Evolutionary conservation across 768 basidiomycete species (phyloP).

Genomic region (Nevesoporus exiguus): DNA sequence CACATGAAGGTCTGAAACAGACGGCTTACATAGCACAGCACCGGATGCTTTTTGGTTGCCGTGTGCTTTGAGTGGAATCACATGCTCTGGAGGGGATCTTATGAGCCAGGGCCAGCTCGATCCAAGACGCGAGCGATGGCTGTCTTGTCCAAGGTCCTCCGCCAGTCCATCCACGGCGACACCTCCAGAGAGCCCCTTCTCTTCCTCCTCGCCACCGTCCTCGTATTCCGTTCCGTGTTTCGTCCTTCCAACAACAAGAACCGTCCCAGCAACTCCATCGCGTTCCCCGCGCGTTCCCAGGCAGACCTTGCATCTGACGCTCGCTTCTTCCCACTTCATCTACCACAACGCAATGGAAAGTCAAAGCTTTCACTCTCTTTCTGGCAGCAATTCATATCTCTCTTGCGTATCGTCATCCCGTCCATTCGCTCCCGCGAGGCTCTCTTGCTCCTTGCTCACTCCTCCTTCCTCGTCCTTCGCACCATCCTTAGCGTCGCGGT

Average conservation of each 20-base stretch:
- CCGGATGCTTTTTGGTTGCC: too few relatives aligned
- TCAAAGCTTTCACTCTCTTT: constrained; percentile 66
- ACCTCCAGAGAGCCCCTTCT: constrained; percentile 30
- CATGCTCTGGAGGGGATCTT: not conserved
- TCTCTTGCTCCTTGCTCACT: constrained; percentile 71
- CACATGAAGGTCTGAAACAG: too few relatives aligned
- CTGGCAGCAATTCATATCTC: constrained; percentile 66
- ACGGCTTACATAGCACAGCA: too few relatives aligned
- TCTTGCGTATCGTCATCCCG: constrained; percentile 69
- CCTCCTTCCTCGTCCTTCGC: constrained; percentile 78
- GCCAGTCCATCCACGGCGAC: not conserved
- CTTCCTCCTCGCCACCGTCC: constrained; percentile 41
- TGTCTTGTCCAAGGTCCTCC: constrained; percentile 14
- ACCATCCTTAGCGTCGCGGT: constrained; percentile 88
- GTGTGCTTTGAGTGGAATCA: constrained; percentile 6
- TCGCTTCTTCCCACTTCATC: constrained; percentile 58
- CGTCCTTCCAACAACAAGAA: constrained; percentile 31
- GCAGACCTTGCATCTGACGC: constrained; percentile 51
- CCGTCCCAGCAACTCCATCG: constrained; percentile 53
- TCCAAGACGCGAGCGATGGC: constrained; percentile 4
- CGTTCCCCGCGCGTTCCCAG: constrained; percentile 63
- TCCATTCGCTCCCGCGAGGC: constrained; percentile 65
- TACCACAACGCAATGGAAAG: constrained; percentile 26
- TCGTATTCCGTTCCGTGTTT: constrained; percentile 51
- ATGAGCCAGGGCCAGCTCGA: not conserved